Evolutionary conservation across 805 yeast species (phyloP), one percentile per base, ranked within the genome.

Genomic region (Brettanomyces naardenensis): DNA sequence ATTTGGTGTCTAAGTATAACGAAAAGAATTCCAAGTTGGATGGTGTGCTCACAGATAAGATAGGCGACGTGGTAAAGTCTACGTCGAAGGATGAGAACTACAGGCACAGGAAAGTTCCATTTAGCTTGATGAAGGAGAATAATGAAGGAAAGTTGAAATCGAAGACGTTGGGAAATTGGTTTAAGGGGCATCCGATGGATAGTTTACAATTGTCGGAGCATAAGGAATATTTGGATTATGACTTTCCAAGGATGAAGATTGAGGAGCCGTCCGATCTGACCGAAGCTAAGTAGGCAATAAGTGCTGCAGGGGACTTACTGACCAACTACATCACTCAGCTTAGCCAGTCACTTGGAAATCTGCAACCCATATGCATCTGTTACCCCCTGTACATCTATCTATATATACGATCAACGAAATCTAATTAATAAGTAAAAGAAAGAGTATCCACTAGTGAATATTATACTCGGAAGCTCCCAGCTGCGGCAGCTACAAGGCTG

Each of bases 191-290:
- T 25, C 47, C 49, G 4, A 33, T 47, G 19, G 49, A 45, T 33
- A 23, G 32, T 3, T 28, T 47, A 14, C 46, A 44, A 37, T 33
- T 47, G 15, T 39, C 36, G 19, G 48, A 47, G 37, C 44, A 39
- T 21, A 38, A 37, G 26, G 44, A 44, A 15, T 42, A 40, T 25
- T 31, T 45, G 15, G 34, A 44, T 3, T 39, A 46, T 22, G 34
- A 38, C 18, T 44, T 36, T 34, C 44, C 47, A 10, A 23, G 41
- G 9, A 23, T 43, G 30, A 33, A 38, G 13, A 21, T 28, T 14
- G 42, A 37, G 25, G 28, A 25, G n/a, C n/a, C n/a, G n/a, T n/a
- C n/a, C n/a, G n/a, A n/a, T n/a, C 17, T n/a, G n/a, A n/a, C n/a
- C n/a, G n/a, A n/a, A n/a, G n/a, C n/a, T n/a, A n/a, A n/a, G n/a